Conservation (phyloP, 768 basidiomycete genomes). For the Serendipita sp. region DNA sequence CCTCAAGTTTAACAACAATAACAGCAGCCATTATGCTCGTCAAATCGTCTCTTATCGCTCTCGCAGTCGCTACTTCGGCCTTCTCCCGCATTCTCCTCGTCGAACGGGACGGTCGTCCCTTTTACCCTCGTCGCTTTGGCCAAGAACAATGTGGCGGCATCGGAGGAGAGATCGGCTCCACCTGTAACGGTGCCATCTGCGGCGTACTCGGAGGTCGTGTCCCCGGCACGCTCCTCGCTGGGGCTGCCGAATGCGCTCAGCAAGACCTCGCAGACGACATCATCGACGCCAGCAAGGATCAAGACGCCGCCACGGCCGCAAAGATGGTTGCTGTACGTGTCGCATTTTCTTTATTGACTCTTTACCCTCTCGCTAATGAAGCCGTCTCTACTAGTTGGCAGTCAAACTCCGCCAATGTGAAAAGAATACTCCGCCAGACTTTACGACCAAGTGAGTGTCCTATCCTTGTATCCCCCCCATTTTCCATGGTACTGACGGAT, state of each 20-base stretch:
- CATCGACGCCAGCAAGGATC: constrained; percentile 26
- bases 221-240: constrained; percentile 36
- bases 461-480: too few relatives aligned
- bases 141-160: constrained; percentile 35
- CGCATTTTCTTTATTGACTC: background rate
- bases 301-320: constrained; percentile 19
- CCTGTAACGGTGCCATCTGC: constrained; percentile 35
- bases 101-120: constrained; percentile 31
- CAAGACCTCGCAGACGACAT: constrained; percentile 43
- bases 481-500: background rate
- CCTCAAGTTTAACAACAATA: too few relatives aligned
- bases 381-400: constrained; percentile 35
- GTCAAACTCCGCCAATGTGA: constrained; percentile 37
- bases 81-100: constrained; percentile 31
- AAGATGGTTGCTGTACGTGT: constrained; percentile 30
- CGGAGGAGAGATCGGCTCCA: constrained; percentile 24
- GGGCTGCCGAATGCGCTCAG: constrained; percentile 36
- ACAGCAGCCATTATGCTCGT: constrained; percentile 9
- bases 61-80: constrained; percentile 13
- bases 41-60: constrained; percentile 12
- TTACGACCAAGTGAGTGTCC: constrained; percentile 11
- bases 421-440: constrained; percentile 44
- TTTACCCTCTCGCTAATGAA: constrained; percentile 9
- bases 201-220: constrained; percentile 33
- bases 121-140: constrained; percentile 38